Conservation (phyloP, 352 stramenopile genomes). For the Pythium phragmiticola region DNA sequence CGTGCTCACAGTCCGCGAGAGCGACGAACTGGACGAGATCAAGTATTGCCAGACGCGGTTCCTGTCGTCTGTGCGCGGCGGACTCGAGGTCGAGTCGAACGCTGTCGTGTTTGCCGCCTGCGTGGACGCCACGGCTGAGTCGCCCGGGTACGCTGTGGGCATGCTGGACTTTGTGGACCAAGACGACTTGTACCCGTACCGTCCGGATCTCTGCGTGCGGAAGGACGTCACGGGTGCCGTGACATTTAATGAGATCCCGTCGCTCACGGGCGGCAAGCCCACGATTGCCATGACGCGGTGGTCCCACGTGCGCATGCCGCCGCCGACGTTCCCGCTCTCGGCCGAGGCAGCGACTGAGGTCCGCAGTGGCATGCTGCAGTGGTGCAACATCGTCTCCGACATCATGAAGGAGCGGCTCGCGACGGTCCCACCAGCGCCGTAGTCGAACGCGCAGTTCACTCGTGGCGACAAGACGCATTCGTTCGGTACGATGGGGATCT, state of each 20-base stretch:
- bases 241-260: conserved; percentile 2
- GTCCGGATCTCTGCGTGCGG: background rate
- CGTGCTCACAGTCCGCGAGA: conserved; percentile 21
- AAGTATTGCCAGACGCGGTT: conserved; percentile 12
- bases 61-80: conserved; percentile 5
- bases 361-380: background rate
- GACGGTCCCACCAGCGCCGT: background rate
- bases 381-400: conserved; percentile 7
- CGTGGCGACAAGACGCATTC: too few relatives aligned
- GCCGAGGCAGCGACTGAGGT: background rate
- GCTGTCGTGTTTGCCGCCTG: conserved; percentile 7
- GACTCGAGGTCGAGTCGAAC: conserved; percentile 24
- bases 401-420: conserved; percentile 3
- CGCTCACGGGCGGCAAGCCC: background rate
- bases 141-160: background rate
- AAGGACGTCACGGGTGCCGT: conserved; percentile 9
- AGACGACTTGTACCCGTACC: conserved; percentile 22
- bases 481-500: too few relatives aligned
- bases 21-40: conserved; percentile 13
- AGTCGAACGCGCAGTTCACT: background rate
- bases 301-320: background rate
- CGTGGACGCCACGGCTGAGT: background rate
- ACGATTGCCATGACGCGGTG: conserved; percentile 7
- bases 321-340: background rate
- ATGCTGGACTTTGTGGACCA: conserved; percentile 17